Conservation (phyloP, 2,329 filamentous ascomycete species). For the Trichoderma cornu-damae region DNA sequence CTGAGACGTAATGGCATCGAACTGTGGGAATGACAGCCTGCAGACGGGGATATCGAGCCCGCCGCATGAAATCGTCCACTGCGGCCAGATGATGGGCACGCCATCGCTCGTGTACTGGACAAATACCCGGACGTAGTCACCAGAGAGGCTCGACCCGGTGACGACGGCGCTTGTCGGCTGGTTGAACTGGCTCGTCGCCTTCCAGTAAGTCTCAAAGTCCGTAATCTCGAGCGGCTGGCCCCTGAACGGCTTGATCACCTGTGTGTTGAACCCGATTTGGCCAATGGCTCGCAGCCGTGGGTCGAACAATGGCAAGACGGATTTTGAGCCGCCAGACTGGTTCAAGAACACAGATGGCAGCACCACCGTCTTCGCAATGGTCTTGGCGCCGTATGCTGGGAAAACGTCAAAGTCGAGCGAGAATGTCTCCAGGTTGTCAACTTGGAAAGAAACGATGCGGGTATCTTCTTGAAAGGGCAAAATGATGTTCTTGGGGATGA, state of each 20-base stretch:
- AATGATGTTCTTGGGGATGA: conserved; percentile 94
- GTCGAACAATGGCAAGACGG: conserved; percentile 86
- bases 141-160: conserved; percentile 89
- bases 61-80: conserved; percentile 71
- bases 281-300: conserved; percentile 87
- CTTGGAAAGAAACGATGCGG: conserved; percentile 88
- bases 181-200: conserved; percentile 90
- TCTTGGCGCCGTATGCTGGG: conserved; percentile 93
- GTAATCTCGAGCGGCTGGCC: conserved; percentile 93
- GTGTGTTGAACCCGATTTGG: conserved; percentile 87
- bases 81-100: conserved; percentile 79
- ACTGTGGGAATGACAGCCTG: conserved; percentile 70
- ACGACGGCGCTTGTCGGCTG: conserved; percentile 76
- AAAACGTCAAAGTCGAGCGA: conserved; percentile 96
- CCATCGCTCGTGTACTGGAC: conserved; percentile 88
- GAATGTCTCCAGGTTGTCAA: conserved; percentile 89
- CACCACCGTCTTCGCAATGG: conserved; percentile 93
- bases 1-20: conserved; percentile 48
- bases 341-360: conserved; percentile 81
- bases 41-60: conserved; percentile 78
- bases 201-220: conserved; percentile 99
- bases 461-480: conserved; percentile 95
- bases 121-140: conserved; percentile 89
- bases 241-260: conserved; percentile 93
- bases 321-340: conserved; percentile 67